Percentiles rank a stretch among this genome's conserved stretches.
Conservation (phyloP, 352 stramenopile genomes). For the Blastocystis sp. region DNA sequence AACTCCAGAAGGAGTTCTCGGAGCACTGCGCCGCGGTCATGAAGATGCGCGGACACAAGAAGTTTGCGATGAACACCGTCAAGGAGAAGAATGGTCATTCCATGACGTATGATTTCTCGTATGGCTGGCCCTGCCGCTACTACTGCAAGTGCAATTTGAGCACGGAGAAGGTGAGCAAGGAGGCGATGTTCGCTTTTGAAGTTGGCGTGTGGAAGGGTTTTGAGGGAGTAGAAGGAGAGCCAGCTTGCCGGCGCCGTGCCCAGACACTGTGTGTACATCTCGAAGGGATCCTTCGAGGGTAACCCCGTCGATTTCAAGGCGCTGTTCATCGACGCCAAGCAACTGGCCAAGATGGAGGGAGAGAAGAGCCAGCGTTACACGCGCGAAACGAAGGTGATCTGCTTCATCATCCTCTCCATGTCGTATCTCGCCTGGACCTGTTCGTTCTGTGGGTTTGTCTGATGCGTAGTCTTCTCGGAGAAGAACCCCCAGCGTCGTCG, state of each 20-base stretch:
- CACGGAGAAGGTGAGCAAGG: conserved; percentile 53
- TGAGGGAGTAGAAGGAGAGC: conserved; percentile 8
- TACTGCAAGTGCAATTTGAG: conserved; percentile 47
- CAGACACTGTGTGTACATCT: conserved; percentile 41
- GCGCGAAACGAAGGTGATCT: conserved; percentile 35
- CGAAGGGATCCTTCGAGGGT: conserved; percentile 53
- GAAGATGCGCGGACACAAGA: conserved; percentile 55
- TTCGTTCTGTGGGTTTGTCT: not conserved
- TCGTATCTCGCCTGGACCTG: conserved; percentile 45
- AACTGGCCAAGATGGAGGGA: not conserved
- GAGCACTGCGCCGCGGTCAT: conserved; percentile 32
- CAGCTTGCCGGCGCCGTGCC: conserved; percentile 9
- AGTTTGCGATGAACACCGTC: conserved; percentile 32
- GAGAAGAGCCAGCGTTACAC: conserved; percentile 2
- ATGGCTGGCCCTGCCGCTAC: conserved; percentile 49
- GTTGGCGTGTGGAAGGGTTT: not conserved
- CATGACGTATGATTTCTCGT: conserved; percentile 64
- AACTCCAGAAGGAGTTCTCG: conserved; percentile 57
- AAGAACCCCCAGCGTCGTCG: conserved; percentile 63
- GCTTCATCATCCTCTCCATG: conserved; percentile 45
- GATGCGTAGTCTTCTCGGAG: conserved; percentile 46
- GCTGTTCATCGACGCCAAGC: conserved; percentile 37
- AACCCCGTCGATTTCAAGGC: conserved; percentile 15
- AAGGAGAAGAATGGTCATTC: conserved; percentile 19
- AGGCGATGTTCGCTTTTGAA: conserved; percentile 20